Conservation (phyloP, 2,329 filamentous ascomycete genomes). For the Fusarium fujikuroi region DNA sequence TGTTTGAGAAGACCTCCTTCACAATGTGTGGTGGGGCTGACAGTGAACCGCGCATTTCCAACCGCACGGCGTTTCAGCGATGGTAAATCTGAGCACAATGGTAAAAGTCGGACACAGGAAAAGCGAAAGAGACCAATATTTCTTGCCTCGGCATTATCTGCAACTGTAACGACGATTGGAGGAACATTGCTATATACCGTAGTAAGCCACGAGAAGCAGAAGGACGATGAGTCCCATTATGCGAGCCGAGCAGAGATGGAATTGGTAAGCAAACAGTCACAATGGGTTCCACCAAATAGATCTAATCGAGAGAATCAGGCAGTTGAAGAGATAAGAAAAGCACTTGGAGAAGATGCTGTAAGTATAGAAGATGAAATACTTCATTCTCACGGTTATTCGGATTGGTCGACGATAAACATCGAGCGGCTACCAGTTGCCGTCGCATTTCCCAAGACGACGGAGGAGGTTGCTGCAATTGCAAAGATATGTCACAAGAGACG, state of each 20-base stretch:
- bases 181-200: not conserved
- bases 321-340: slow-evolving; percentile 62
- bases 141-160: not conserved
- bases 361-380: slow-evolving; percentile 72
- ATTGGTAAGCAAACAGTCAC: not conserved
- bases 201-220: not conserved
- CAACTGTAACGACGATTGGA: not conserved
- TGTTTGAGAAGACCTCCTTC: not conserved
- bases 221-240: not conserved
- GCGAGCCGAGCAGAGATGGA: not conserved
- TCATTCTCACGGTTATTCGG: slow-evolving; percentile 71
- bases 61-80: rapidly evolving
- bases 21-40: not conserved
- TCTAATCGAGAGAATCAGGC: slow-evolving; percentile 52
- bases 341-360: slow-evolving; percentile 61
- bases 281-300: rapidly evolving
- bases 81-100: rapidly evolving
- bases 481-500: slow-evolving; percentile 79
- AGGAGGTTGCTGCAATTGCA: slow-evolving; percentile 68
- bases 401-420: slow-evolving; percentile 72
- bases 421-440: slow-evolving; percentile 71
- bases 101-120: not conserved
- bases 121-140: not conserved
- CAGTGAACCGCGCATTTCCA: rapidly evolving
- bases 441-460: slow-evolving; percentile 69